Conservation (phyloP, 2,329 filamentous ascomycete species). For the Phyllosticta ampelicida region DNA sequence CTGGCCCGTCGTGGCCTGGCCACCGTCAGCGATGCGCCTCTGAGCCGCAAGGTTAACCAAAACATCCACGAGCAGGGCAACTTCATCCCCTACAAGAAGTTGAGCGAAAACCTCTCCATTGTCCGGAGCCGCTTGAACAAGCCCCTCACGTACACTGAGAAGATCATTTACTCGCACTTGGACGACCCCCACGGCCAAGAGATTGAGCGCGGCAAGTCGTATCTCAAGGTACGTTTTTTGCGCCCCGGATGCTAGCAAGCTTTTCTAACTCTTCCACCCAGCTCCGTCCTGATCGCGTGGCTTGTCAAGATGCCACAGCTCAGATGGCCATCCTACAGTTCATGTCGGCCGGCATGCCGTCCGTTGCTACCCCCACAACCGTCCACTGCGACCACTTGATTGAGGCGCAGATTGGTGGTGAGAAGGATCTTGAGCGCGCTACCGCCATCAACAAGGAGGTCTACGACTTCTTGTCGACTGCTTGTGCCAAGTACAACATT, state of each 20-base stretch:
- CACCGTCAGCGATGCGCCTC: conserved; percentile 72
- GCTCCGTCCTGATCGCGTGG: conserved; percentile 92
- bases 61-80: conserved; percentile 93
- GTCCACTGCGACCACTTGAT: conserved; percentile 99
- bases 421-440: conserved; percentile 86
- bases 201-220: conserved; percentile 88
- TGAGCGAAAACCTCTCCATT: conserved; percentile 92
- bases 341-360: conserved; percentile 97
- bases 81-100: conserved; percentile 99
- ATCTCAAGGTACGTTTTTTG: conserved; percentile 59
- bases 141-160: conserved; percentile 91
- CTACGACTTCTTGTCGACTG: conserved; percentile 88
- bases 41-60: conserved; percentile 95
- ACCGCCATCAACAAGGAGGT: conserved; percentile 97
- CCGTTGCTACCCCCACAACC: conserved; percentile 85
- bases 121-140: conserved; percentile 84
- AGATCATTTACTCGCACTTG: conserved; percentile 97
- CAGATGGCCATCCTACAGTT: conserved; percentile 99
- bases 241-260: neutral
- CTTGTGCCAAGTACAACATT: conserved; percentile 99
- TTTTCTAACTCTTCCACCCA: neutral
- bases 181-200: conserved; percentile 95
- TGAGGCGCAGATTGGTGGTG: conserved; percentile 87
- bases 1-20: conserved; percentile 59
- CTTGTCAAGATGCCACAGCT: conserved; percentile 97